phyloP scores from a whole-genome alignment of 2,329 filamentous ascomycete species.

The Sporothrix dimorphospora region DNA sequence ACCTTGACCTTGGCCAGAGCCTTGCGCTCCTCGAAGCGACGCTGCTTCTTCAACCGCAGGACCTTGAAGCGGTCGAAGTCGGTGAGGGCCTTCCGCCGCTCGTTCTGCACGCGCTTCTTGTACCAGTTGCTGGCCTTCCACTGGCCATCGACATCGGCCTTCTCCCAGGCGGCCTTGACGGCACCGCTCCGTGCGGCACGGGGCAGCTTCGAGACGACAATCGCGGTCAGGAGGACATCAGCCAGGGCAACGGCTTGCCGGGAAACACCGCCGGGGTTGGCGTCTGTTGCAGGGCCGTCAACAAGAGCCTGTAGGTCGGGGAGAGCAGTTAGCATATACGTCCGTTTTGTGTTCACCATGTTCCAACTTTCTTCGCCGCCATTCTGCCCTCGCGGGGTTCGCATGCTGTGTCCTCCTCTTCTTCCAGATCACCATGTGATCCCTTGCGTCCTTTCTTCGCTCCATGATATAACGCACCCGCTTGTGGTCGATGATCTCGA shows the following conservation, averaged over 20 bases:
- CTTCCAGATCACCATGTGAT: not conserved
- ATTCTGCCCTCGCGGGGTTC: not conserved
- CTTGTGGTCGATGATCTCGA: slow-evolving; percentile 99
- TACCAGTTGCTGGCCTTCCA: slow-evolving; percentile 91
- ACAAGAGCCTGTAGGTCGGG: slow-evolving; percentile 74
- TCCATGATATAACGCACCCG: slow-evolving; percentile 73
- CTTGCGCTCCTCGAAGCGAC: slow-evolving; percentile 97
- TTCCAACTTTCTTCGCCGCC: not conserved
- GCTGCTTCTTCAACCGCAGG: slow-evolving; percentile 98
- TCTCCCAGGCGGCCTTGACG: slow-evolving; percentile 89
- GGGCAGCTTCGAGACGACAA: slow-evolving; percentile 84
- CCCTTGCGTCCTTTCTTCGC: not conserved
- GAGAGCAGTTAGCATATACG: slow-evolving; percentile 19
- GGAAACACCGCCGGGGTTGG: slow-evolving; percentile 72
- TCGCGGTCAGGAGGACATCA: slow-evolving; percentile 84
- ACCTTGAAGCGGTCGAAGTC: slow-evolving; percentile 99
- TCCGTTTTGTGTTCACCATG: not conserved
- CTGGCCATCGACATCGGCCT: slow-evolving; percentile 87
- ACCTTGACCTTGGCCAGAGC: slow-evolving; percentile 90
- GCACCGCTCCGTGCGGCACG: slow-evolving; percentile 80
- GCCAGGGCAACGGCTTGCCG: slow-evolving; percentile 84
- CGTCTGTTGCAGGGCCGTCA: slow-evolving; percentile 86
- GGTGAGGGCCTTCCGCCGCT: slow-evolving; percentile 86
- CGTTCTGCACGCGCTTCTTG: slow-evolving; percentile 85
- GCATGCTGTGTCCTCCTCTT: not conserved